A percentile compares a stretch with the other conserved stretches of the same genome.
phyloP scores from a whole-genome alignment of 768 basidiomycete species.

The Stropharia rugosoannulata region DNA sequence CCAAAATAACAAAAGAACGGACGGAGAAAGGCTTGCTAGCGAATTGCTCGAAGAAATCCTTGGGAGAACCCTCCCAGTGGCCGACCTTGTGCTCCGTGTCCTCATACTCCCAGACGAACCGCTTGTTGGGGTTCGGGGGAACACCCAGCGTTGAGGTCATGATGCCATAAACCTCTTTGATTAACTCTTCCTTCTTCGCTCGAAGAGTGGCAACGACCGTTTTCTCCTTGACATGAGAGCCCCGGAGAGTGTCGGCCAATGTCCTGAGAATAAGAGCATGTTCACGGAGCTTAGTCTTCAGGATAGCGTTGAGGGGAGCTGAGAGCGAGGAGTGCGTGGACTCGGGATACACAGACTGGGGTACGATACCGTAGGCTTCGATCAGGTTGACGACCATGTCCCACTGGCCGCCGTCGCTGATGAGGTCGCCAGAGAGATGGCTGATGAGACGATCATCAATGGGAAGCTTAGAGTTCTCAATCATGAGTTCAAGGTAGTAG shows the following conservation, averaged over 20 bases:
- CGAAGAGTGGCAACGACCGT: constrained; percentile 57
- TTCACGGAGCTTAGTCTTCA: constrained; percentile 92
- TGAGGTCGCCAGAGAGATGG: constrained; percentile 72
- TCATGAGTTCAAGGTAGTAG: constrained; percentile 87
- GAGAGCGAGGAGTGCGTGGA: constrained; percentile 80
- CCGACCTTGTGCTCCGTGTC: constrained; percentile 74
- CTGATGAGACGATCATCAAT: constrained; percentile 82
- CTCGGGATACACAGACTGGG: constrained; percentile 81
- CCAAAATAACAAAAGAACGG: constrained; percentile 16
- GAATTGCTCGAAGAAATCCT: constrained; percentile 75
- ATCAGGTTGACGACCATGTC: constrained; percentile 76
- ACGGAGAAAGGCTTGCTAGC: constrained; percentile 57
- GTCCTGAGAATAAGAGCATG: constrained; percentile 80
- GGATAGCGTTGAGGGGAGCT: constrained; percentile 66
- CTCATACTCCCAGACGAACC: constrained; percentile 88
- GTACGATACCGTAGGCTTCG: constrained; percentile 83
- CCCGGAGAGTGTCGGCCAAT: constrained; percentile 53
- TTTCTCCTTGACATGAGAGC: constrained; percentile 44
- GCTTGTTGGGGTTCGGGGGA: constrained; percentile 70
- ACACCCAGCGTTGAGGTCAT: constrained; percentile 86
- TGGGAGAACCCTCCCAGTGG: constrained; percentile 78
- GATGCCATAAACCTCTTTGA: constrained; percentile 82
- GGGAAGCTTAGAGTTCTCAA: constrained; percentile 77
- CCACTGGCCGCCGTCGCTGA: constrained; percentile 94
- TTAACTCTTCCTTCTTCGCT: constrained; percentile 80